Base-by-base conservation (phyloP, 495 filamentous ascomycete genomes). In the Aspergillus asperescens region DNA sequence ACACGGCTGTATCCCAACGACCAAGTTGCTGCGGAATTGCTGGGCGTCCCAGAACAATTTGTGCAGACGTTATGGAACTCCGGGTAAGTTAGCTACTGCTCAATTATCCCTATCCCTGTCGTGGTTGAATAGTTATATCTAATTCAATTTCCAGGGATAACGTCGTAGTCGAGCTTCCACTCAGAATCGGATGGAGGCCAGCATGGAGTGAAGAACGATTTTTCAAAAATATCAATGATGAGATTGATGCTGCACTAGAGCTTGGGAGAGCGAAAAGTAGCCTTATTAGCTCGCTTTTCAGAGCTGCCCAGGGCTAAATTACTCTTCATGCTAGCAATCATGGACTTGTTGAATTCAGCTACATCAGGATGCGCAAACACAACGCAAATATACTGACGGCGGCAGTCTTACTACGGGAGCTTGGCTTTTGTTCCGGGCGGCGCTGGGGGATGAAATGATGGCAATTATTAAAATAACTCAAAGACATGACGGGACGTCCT, bases 261-360 rank as follows among this genome's bases (percentile, higher is more conserved):
- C 38, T 41, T 41, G 38, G 38, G 38, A 41, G 23, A 18, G 38
- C 38, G 38, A 41, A 41, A 18, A 41, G 38, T 41, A 24, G 38
- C 18, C 38, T 41, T 41, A 41, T 41, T 41, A 8, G 23, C 20
- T 41, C 38, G 9, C 38, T 41, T 41, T 41, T 41, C 10, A 22
- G 20, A 7, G 38, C 38, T 24, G 38, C 38, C 20, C 38, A 41
- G 38, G 38, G 10, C 18, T 41, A 41, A 7, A 24, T 22, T 41
- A 23, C n/a, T 2, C 34, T 37, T 2, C 13, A 37, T 37, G 25
- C 5, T 27, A 27, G 43, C n/a, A n/a, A n/a, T n/a, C n/a, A n/a
- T n/a, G n/a, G n/a, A n/a, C n/a, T n/a, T n/a, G n/a, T n/a, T n/a
- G n/a, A n/a, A n/a, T n/a, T n/a, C n/a, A n/a, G n/a, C n/a, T n/a